A percentile compares a stretch with the other conserved stretches of the same genome.
phyloP scores from a whole-genome alignment of 1,284 basidiomycete genomes.

The Ceratobasidium sp. region DNA sequence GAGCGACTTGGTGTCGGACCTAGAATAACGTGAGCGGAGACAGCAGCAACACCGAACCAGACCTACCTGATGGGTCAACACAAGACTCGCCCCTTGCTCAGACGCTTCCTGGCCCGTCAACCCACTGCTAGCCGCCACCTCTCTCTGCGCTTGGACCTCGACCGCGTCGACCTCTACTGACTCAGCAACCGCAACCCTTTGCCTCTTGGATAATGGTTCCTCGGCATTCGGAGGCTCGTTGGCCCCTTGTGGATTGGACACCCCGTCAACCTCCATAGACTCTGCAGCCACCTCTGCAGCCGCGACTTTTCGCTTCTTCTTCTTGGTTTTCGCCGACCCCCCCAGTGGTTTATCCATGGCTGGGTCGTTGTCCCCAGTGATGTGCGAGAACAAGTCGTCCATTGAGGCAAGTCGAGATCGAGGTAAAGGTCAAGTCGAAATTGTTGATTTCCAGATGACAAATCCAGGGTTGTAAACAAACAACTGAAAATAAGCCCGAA shows the following conservation, averaged over 20 bases:
- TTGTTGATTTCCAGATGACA: constrained; percentile 25
- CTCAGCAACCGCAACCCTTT: constrained; percentile 64
- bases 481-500: constrained; percentile 12
- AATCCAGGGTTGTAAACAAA: constrained; percentile 18
- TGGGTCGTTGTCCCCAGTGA: constrained; percentile 36
- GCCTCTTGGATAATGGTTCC: constrained; percentile 58
- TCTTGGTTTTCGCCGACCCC: constrained; percentile 1
- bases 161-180: constrained; percentile 89
- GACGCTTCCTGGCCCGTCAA: constrained; percentile 73
- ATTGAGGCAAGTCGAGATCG: constrained; percentile 4
- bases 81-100: constrained; percentile 69
- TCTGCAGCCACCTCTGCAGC: not conserved
- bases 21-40: constrained; percentile 51
- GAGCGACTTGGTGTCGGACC: constrained; percentile 95
- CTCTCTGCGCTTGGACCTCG: constrained; percentile 87
- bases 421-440: constrained; percentile 20
- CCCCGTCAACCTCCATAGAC: constrained; percentile 27
- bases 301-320: constrained; percentile 26
- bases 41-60: constrained; percentile 25
- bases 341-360: constrained; percentile 20
- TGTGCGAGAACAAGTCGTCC: constrained; percentile 41
- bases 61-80: constrained; percentile 80
- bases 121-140: constrained; percentile 86
- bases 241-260: not conserved
- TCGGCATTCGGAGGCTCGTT: not conserved